Base-by-base conservation (phyloP, 768 basidiomycete species). In the Russula foetens region DNA sequence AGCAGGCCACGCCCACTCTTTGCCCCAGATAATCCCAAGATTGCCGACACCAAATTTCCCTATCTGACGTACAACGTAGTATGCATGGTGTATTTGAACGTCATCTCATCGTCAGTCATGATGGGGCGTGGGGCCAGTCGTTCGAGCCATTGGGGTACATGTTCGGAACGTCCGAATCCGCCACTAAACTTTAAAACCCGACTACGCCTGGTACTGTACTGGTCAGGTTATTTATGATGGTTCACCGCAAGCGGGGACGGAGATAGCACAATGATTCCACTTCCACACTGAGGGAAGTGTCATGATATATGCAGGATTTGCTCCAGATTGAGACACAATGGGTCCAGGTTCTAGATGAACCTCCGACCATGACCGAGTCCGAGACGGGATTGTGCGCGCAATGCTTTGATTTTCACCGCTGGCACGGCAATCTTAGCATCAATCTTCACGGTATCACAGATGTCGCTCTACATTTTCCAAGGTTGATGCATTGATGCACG, bases 121-220 rank as follows among this genome's bases (percentile, higher is more conserved):
- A 43, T 54, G 28, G 41, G 17, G 38, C n/a, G 26, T 29, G 24
- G 26, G n/a, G 19, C 14, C 11, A 12, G n/a, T 19, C 38, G 21
- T 11, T 17, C 26, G 24, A 49, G 21, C n/a, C 23, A 12, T 19
- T 41, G 5, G 19, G n/a, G 14, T 41, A 28, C 56, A 41, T 28
- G 35, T 50, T 58, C 26, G 12, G 4, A 24, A 8, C 39, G 4
- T 24, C 46, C 21, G 29, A 45, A 12, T 47, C 35, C 24, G 47
- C 47, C 49, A 51, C 57, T 33, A 58, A 58, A 51, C 57, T 51
- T 44, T 19, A 58, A 58, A 26, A 11, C 7, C 23, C 28, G 24
- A 9, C 23, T 23, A 14, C 26, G 6, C 2, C 35, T 12, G 35
- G 35, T 12, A 35, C 35, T 12, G 35, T 5, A 35, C 35, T 7